Percentiles rank a stretch among this genome's conserved stretches.
phyloP scores from a whole-genome alignment of 116 monocot species.

The Dioscorea cayenensis region DNA sequence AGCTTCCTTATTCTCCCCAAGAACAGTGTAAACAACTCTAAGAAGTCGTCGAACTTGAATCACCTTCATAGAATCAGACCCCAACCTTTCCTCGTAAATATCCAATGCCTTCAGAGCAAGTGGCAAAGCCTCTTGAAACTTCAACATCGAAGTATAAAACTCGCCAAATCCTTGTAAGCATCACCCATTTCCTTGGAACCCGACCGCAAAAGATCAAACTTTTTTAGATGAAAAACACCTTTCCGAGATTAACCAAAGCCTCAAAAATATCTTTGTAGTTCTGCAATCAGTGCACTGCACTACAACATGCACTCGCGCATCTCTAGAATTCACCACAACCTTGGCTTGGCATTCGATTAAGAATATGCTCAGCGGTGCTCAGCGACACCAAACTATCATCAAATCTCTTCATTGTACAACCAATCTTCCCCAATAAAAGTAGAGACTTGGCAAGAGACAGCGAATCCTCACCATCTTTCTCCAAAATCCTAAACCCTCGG shows the following conservation, averaged over 20 bases:
- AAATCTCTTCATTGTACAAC: constrained; percentile 24
- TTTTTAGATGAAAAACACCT: constrained; percentile 28
- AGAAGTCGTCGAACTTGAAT: constrained; percentile 32
- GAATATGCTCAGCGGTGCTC: constrained; percentile 22
- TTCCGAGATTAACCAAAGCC: constrained; percentile 26
- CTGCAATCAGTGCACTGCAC: constrained; percentile 31
- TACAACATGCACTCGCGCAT: constrained; percentile 7
- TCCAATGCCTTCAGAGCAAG: constrained; percentile 34
- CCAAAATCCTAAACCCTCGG: constrained; percentile 28
- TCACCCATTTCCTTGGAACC: constrained; percentile 19
- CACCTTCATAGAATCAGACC: constrained; percentile 35
- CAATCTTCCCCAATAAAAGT: constrained; percentile 26
- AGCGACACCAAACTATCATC: constrained; percentile 42
- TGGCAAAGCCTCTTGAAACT: constrained; percentile 35
- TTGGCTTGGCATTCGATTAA: constrained; percentile 14
- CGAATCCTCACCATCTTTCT: constrained; percentile 18
- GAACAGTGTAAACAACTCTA: constrained; percentile 29
- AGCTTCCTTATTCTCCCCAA: constrained; percentile 35
- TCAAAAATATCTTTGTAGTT: constrained; percentile 35
- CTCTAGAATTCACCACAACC: constrained; percentile 4
- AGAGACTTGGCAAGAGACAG: constrained; percentile 30
- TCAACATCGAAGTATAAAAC: constrained; percentile 26
- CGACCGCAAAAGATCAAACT: constrained; percentile 14
- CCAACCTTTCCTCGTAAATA: constrained; percentile 19
- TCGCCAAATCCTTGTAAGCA: constrained; percentile 32